Percentiles rank a stretch among this genome's conserved stretches.
These are phyloP conservation scores for grape (Vitis vinifera) DNA, from an alignment of 164 flowering plant genomes.

Conservation along the genomic window ASM3070453v1 NC_081811.1:26071501-26072000, in stretches of 20 bases:
- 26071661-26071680: no score
- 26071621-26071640: no score
- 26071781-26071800: no score
- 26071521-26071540: neutral
- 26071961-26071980: conserved; percentile 66
- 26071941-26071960: conserved; percentile 51
- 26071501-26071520: no score
- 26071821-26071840: conserved; percentile 1
- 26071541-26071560: neutral
- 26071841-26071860: neutral
- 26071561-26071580: neutral
- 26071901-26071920: neutral
- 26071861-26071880: neutral
- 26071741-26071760: no score
- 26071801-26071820: no score
- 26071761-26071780: no score
- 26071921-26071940: conserved; percentile 52
- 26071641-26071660: no score
- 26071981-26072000: conserved; percentile 65
- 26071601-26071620: neutral
- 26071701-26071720: no score
- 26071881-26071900: neutral
- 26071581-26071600: neutral
- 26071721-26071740: no score
- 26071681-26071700: no score